Conservation (phyloP, 305 asterid species). For the Fraxinus xanthoxyloides region DNA sequence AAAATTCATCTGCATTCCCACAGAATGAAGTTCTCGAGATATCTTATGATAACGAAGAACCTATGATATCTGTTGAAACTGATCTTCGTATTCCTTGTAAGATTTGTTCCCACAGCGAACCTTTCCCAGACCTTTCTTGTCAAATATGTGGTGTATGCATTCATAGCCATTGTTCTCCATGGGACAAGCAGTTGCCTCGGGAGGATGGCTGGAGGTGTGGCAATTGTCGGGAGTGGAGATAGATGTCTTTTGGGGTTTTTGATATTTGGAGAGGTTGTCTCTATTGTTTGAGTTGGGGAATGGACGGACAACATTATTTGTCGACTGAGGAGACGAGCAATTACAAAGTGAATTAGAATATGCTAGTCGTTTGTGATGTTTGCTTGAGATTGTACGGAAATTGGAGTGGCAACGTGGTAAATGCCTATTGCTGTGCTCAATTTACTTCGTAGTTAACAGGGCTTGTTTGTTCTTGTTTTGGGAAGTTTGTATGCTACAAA, state of each 20-base stretch:
- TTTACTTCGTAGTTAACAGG: neutral
- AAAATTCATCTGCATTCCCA: constrained; percentile 32
- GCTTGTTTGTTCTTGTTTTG: neutral
- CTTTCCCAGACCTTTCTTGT: constrained; percentile 67
- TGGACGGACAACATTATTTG: neutral
- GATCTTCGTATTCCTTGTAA: constrained; percentile 41
- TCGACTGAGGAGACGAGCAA: neutral
- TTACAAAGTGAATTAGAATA: neutral
- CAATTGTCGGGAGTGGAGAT: constrained; percentile 71
- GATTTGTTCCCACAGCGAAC: constrained; percentile 57
- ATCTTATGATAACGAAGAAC: constrained; percentile 39
- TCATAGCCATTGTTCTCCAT: constrained; percentile 77
- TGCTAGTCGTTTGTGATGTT: constrained; percentile 6
- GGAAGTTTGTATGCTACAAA: neutral
- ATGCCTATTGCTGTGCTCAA: neutral
- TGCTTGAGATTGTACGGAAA: neutral
- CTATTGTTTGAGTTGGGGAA: neutral
- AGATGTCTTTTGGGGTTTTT: constrained; percentile 18
- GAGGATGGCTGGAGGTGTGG: constrained; percentile 84
- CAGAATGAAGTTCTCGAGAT: constrained; percentile 36
- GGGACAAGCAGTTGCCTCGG: constrained; percentile 48
- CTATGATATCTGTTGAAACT: constrained; percentile 32
- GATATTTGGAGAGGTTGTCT: neutral
- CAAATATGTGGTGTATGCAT: constrained; percentile 61
- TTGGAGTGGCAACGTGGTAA: constrained; percentile 2